These are phyloP conservation scores for Saturnispora dispora DNA, from an alignment of 805 yeast genomes.

Conservation along the genomic window DNA sequence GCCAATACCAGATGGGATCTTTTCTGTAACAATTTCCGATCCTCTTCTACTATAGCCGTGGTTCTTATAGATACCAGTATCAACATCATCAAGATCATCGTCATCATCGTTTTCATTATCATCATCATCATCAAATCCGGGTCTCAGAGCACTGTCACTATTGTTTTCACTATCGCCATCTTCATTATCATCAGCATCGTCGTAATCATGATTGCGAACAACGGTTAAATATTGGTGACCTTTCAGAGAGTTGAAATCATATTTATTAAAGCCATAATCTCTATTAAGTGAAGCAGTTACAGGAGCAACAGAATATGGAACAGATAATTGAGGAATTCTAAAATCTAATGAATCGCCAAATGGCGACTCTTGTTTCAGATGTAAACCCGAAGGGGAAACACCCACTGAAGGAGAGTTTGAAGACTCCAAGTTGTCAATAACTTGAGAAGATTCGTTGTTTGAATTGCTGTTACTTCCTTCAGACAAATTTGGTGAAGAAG, in stretches of 20 bases:
- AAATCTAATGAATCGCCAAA: constrained; percentile 27
- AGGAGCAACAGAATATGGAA: constrained; percentile 70
- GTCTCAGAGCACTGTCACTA: constrained; percentile 14
- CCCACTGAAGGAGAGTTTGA: constrained; percentile 7
- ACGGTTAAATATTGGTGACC: constrained; percentile 8
- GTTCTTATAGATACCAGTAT: constrained; percentile 17
- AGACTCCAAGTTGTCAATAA: constrained; percentile 4
- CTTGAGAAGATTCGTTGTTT: neutral
- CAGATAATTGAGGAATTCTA: constrained; percentile 33
- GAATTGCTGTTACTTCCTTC: neutral
- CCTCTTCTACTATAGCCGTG: constrained; percentile 25
- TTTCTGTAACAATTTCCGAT: constrained; percentile 28
- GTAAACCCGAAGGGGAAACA: constrained; percentile 24
- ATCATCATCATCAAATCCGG: constrained; percentile 25
- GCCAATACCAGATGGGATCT: constrained; percentile 32
- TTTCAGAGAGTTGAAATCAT: constrained; percentile 7
- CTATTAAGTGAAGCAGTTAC: constrained; percentile 53
- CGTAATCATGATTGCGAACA: neutral
- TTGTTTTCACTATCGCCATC: constrained; percentile 7
- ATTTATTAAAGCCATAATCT: neutral
- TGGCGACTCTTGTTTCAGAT: constrained; percentile 21
- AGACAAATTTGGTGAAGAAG: constrained; percentile 9
- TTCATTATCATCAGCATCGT: constrained; percentile 8
- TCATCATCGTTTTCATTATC: constrained; percentile 30
- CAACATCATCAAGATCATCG: constrained; percentile 32